Evolutionary conservation across 495 filamentous ascomycete species (phyloP).

Genomic region (Amorphotheca resinae): DNA sequence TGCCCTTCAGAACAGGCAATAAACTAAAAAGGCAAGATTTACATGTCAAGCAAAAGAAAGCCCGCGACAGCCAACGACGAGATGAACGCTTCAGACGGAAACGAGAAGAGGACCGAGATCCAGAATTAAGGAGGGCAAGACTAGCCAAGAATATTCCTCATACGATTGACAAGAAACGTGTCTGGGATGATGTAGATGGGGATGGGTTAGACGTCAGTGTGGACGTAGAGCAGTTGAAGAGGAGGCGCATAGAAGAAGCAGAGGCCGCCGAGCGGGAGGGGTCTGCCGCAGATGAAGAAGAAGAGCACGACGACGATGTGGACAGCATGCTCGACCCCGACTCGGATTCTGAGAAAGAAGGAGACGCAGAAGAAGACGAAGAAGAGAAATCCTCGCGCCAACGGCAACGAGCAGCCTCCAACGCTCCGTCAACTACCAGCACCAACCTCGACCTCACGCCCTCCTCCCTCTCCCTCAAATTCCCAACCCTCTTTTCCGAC

Average conservation of each 20-base stretch:
- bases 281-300: constrained; percentile 30
- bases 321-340: constrained; percentile 75
- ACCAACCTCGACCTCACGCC: constrained; percentile 63
- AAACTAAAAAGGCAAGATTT: constrained; percentile 63
- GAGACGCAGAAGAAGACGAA: constrained; percentile 34
- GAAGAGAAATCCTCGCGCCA: constrained; percentile 13
- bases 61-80: constrained; percentile 55
- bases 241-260: constrained; percentile 53
- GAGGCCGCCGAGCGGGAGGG: constrained; percentile 40
- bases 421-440: constrained; percentile 51
- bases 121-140: constrained; percentile 57
- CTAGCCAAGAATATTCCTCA: constrained; percentile 65
- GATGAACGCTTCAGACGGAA: constrained; percentile 65
- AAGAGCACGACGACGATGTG: constrained; percentile 45
- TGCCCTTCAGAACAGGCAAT: constrained; percentile 39
- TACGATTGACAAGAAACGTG: constrained; percentile 78
- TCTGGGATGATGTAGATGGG: constrained; percentile 75
- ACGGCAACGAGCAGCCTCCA: constrained; percentile 23
- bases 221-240: constrained; percentile 65
- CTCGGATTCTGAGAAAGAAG: constrained; percentile 36
- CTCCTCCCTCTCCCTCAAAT: constrained; percentile 55
- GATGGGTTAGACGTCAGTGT: constrained; percentile 62
- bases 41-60: constrained; percentile 67
- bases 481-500: constrained; percentile 70
- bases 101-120: constrained; percentile 75